Conservation (phyloP, 129 eudicot genomes). For the Mikania micrantha region DNA sequence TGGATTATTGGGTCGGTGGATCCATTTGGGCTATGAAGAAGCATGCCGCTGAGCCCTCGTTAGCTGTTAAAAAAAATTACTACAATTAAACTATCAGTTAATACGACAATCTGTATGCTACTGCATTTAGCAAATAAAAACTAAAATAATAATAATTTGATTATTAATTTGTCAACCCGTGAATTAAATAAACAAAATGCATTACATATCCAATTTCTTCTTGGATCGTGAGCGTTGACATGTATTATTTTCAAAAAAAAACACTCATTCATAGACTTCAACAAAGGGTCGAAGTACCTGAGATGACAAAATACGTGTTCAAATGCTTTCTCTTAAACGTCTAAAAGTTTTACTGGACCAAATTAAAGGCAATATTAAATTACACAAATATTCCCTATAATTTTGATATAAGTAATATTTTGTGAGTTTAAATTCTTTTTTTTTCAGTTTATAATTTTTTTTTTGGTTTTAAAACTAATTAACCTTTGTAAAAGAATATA, state of each 20-base stretch:
- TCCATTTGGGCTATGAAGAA: too few species aligned
- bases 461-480: too few species aligned
- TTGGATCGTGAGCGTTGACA: conserved; percentile 41
- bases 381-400: too few species aligned
- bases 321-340: background rate
- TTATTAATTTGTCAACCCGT: conserved; percentile 5
- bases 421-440: too few species aligned
- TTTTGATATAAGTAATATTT: too few species aligned
- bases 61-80: too few species aligned
- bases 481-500: too few species aligned
- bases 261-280: conserved; percentile 18
- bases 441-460: too few species aligned
- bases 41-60: too few species aligned
- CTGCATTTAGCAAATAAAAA: background rate
- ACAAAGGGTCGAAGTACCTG: conserved; percentile 22
- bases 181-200: conserved; percentile 8
- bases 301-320: conserved; percentile 15
- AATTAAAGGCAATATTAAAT: background rate
- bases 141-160: background rate
- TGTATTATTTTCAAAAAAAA: background rate
- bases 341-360: background rate
- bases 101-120: background rate
- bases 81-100: too few species aligned
- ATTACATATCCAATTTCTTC: conserved; percentile 17
- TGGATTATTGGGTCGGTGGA: too few species aligned